Evolutionary conservation across 176 grass and related monocot species (phyloP).

Genomic region (Oryza glaberrima): DNA sequence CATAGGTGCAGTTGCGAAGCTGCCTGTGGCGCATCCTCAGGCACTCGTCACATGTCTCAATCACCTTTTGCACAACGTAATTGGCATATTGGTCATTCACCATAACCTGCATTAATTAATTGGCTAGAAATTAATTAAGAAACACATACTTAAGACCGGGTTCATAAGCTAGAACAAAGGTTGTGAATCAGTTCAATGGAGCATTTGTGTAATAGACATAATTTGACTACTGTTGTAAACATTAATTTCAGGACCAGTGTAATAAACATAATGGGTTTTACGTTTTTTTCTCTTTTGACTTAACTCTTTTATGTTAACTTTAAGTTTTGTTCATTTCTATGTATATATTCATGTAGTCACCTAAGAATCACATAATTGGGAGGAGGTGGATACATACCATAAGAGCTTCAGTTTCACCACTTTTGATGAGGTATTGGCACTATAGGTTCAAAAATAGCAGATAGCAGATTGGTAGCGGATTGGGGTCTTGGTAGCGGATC

Average conservation of each 20-base stretch:
- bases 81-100: conserved; percentile 36
- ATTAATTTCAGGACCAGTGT: background rate
- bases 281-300: background rate
- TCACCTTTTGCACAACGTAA: conserved; percentile 33
- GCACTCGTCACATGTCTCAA: conserved; percentile 16
- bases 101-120: conserved; percentile 19
- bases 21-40: background rate
- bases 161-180: background rate
- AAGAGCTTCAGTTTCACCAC: background rate
- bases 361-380: background rate
- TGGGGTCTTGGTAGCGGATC: too few species aligned
- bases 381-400: background rate
- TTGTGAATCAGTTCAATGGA: background rate
- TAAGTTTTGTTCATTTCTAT: background rate
- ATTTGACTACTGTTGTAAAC: too few species aligned
- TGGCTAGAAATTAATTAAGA: background rate
- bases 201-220: too few species aligned
- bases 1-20: background rate
- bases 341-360: background rate
- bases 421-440: background rate
- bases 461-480: too few species aligned
- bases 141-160: background rate
- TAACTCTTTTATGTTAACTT: background rate
- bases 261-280: background rate
- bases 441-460: too few species aligned